Evolutionary conservation across 106 monocot species (phyloP).

Genomic region (Dendrobium officinale): DNA sequence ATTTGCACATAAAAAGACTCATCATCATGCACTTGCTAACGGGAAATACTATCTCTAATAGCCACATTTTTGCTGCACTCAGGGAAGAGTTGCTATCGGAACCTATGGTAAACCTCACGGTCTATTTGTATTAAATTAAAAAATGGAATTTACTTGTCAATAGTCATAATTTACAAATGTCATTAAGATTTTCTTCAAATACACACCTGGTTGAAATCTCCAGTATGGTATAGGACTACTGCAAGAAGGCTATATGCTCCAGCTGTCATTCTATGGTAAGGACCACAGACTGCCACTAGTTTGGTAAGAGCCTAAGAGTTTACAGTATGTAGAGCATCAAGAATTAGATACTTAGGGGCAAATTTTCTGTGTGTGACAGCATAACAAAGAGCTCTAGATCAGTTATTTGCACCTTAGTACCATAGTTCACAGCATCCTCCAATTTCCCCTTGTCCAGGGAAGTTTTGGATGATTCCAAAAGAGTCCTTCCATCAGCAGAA

Average conservation of each 20-base stretch:
- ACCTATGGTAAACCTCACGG: too few relatives aligned
- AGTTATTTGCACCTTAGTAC: slow-evolving; percentile 58
- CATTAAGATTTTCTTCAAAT: neutral
- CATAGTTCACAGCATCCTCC: slow-evolving; percentile 94
- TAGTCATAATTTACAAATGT: neutral
- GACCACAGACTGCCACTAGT: slow-evolving; percentile 94
- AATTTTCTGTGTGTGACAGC: neutral
- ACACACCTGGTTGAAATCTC: slow-evolving; percentile 93
- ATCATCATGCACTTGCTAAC: too few relatives aligned
- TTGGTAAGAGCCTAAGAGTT: slow-evolving; percentile 72
- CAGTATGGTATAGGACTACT: slow-evolving; percentile 95
- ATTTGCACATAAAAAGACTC: too few relatives aligned
- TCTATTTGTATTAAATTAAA: too few relatives aligned
- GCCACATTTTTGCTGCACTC: too few relatives aligned
- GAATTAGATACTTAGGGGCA: too few relatives aligned
- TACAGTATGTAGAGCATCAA: neutral
- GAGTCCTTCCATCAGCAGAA: slow-evolving; percentile 89
- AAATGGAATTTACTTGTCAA: too few relatives aligned
- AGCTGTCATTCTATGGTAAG: slow-evolving; percentile 97
- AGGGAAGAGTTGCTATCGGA: too few relatives aligned
- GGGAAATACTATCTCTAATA: too few relatives aligned
- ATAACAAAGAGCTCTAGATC: neutral
- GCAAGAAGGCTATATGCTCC: slow-evolving; percentile 97
- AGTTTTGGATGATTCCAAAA: slow-evolving; percentile 92
- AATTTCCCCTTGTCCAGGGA: slow-evolving; percentile 94